These are phyloP conservation scores for Agapanthus africanus DNA, from an alignment of 106 monocot genomes.

Conservation along the genomic window DNA sequence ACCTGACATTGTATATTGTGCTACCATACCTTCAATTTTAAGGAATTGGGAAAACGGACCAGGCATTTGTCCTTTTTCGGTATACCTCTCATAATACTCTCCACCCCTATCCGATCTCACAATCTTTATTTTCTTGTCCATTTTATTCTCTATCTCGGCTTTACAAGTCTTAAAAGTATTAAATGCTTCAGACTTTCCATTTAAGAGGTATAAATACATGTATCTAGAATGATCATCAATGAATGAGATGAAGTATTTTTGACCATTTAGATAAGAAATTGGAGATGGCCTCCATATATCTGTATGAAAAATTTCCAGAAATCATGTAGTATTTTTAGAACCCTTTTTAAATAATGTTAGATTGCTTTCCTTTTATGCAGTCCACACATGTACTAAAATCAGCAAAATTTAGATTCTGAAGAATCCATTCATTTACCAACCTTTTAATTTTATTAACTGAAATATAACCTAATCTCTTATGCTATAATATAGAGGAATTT, in stretches of 20 bases:
- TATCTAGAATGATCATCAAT: slow-evolving; percentile 3
- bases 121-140: slow-evolving; percentile 3
- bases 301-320: background rate
- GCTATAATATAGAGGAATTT: background rate
- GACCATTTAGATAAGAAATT: slow-evolving; percentile 5
- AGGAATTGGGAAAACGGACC: background rate
- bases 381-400: background rate
- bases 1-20: background rate
- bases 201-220: slow-evolving; percentile 1
- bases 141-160: slow-evolving; percentile 9
- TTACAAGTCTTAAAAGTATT: slow-evolving; percentile 1
- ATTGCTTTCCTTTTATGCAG: slow-evolving; percentile 4
- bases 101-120: background rate
- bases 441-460: slow-evolving; percentile 1
- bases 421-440: background rate
- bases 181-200: background rate
- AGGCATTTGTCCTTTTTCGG: background rate
- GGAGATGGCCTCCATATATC: slow-evolving; percentile 6
- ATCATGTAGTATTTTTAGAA: background rate
- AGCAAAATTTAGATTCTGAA: background rate
- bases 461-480: background rate
- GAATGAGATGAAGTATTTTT: background rate
- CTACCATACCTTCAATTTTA: background rate
- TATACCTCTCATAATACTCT: background rate
- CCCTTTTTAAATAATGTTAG: background rate